phyloP scores from a whole-genome alignment of 1,139 yeast genomes.

The Geotrichum aggregatum region DNA sequence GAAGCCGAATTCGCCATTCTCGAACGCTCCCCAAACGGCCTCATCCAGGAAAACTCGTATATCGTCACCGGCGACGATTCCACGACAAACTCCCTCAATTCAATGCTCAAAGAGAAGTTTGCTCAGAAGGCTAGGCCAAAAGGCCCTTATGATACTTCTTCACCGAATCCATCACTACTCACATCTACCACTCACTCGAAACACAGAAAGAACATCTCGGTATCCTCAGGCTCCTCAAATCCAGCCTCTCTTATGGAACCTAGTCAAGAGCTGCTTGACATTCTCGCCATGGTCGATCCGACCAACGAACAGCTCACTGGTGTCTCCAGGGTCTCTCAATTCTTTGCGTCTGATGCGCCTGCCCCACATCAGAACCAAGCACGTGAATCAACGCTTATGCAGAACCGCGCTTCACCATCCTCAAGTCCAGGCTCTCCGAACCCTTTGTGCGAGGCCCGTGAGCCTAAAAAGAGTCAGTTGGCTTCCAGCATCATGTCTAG shows the following conservation, averaged over 20 bases:
- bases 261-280: constrained; percentile 17
- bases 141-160: too few relatives aligned
- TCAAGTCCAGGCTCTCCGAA: background rate
- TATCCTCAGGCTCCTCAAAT: constrained; percentile 2
- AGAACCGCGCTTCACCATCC: background rate
- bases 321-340: constrained; percentile 19
- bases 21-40: constrained; percentile 11
- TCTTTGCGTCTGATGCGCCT: constrained; percentile 6
- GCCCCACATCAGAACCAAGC: background rate
- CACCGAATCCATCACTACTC: background rate
- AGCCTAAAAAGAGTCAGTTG: constrained; percentile 18
- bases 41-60: constrained; percentile 10
- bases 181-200: background rate
- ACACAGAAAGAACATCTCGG: constrained; percentile 1
- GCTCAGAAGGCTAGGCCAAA: constrained; percentile 10
- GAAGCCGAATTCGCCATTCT: constrained; percentile 17
- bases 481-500: constrained; percentile 23
- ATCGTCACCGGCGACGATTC: constrained; percentile 13
- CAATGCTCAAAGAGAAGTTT: constrained; percentile 11
- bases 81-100: constrained; percentile 1
- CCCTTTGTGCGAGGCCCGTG: too few relatives aligned
- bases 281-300: constrained; percentile 22
- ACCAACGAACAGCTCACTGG: constrained; percentile 21
- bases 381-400: too few relatives aligned
- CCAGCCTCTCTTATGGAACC: background rate